Evolutionary conservation across 2,329 filamentous ascomycete genomes (phyloP).

Genomic region (Paecilomyces variotii): DNA sequence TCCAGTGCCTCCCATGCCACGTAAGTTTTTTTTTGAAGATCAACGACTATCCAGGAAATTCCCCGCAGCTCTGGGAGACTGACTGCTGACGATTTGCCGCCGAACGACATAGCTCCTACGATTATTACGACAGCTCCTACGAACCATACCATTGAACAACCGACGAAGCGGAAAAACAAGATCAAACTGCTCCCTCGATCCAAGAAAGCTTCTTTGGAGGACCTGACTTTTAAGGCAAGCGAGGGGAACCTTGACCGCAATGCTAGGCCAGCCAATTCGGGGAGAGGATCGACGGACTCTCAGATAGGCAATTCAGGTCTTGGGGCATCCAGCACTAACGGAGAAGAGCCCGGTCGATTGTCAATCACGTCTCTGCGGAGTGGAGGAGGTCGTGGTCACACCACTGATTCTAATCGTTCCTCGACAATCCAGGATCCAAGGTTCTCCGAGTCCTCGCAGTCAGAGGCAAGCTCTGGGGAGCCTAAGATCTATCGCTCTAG

Average conservation of each 20-base stretch:
- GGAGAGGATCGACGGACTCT: conserved; percentile 20
- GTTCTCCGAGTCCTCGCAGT: conserved; percentile 79
- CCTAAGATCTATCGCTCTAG: conserved; percentile 51
- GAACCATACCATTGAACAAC: conserved; percentile 47
- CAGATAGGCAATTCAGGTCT: conserved; percentile 20
- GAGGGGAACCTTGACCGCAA: conserved; percentile 4
- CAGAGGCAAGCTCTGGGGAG: conserved; percentile 73
- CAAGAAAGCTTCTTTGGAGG: conserved; percentile 26
- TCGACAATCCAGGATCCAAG: conserved; percentile 57
- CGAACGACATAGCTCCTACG: conserved; percentile 39
- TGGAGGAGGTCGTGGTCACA: conserved; percentile 52
- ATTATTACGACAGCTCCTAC: conserved; percentile 94
- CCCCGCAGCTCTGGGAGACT: conserved; percentile 8
- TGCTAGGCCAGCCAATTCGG: conserved; percentile 12
- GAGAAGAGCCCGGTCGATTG: conserved; percentile 53
- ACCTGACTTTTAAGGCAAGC: conserved; percentile 12
- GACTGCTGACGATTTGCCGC: conserved; percentile 10
- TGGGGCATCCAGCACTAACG: conserved; percentile 43
- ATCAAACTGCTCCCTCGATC: conserved; percentile 31
- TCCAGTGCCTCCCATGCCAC: conserved; percentile 31
- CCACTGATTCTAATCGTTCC: conserved; percentile 53
- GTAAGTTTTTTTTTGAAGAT: conserved; percentile 18
- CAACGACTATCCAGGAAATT: neutral
- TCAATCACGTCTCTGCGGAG: conserved; percentile 38
- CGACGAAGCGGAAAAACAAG: conserved; percentile 31